These are phyloP conservation scores for Fusarium brachygibbosum DNA, from an alignment of 2,329 filamentous ascomycete genomes.

Conservation along the genomic window DNA sequence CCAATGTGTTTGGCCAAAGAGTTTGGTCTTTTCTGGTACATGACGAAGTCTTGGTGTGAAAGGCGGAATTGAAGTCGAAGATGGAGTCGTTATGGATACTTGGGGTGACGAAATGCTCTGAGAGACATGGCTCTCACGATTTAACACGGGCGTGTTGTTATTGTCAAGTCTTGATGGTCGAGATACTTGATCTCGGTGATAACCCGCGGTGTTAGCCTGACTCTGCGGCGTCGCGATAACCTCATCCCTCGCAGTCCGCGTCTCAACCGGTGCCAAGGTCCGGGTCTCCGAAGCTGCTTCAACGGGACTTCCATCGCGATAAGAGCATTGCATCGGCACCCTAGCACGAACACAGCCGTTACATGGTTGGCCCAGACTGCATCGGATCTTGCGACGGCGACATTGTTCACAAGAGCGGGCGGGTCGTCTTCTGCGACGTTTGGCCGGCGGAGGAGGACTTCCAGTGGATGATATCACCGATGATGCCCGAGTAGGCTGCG, in stretches of 20 bases:
- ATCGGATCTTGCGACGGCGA: slow-evolving; percentile 46
- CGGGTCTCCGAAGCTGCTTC: neutral
- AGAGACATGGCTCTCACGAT: slow-evolving; percentile 2
- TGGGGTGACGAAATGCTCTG: neutral
- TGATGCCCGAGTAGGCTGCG: neutral
- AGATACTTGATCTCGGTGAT: slow-evolving; percentile 30
- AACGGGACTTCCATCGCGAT: slow-evolving; percentile 38
- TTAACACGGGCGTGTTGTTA: slow-evolving; percentile 1
- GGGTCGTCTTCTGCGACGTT: slow-evolving; percentile 45
- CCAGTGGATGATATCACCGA: slow-evolving; percentile 15
- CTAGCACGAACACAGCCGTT: slow-evolving; percentile 45
- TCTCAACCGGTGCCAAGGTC: neutral
- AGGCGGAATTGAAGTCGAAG: slow-evolving; percentile 39
- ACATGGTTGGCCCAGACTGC: slow-evolving; percentile 44
- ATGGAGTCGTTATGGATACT: neutral
- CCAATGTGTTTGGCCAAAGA: slow-evolving; percentile 50
- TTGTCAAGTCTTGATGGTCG: slow-evolving; percentile 1
- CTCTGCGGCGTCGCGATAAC: slow-evolving; percentile 1
- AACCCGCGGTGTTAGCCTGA: slow-evolving; percentile 1
- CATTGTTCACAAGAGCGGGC: slow-evolving; percentile 48
- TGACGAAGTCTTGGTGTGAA: slow-evolving; percentile 44
- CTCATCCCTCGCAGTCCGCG: slow-evolving; percentile 7
- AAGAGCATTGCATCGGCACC: slow-evolving; percentile 44
- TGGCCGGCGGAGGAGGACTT: slow-evolving; percentile 27
- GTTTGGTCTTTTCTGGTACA: slow-evolving; percentile 48